Percentiles rank a stretch among this genome's conserved stretches.
Conservation (phyloP, 768 basidiomycete genomes). For the Clitopilus passeckerianus region DNA sequence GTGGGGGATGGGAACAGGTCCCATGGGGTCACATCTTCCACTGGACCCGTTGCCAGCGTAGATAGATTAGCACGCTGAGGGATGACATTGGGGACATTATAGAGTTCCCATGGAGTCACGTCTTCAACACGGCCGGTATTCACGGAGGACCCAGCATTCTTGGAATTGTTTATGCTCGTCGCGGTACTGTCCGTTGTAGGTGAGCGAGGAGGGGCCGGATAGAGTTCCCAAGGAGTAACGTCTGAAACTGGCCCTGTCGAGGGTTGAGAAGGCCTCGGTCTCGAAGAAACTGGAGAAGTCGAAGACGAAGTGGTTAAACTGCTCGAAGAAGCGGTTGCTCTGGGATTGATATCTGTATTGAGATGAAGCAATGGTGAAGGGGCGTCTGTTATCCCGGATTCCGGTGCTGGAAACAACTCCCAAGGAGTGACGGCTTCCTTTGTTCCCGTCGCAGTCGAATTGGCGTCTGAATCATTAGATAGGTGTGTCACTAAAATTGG, state of each 20-base stretch:
- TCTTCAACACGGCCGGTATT: constrained; percentile 20
- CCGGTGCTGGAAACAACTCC: constrained; percentile 25
- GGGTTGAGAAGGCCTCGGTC: not conserved
- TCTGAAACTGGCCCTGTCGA: constrained; percentile 22
- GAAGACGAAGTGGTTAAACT: constrained; percentile 9
- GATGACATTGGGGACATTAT: constrained; percentile 17
- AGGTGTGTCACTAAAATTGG: constrained; percentile 13
- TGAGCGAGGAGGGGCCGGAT: constrained; percentile 8
- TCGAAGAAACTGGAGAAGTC: not conserved
- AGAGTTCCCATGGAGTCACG: constrained; percentile 26
- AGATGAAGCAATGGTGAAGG: not conserved
- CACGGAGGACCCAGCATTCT: constrained; percentile 15
- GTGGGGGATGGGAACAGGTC: constrained; percentile 19
- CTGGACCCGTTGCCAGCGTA: constrained; percentile 18
- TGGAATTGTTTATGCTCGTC: constrained; percentile 22
- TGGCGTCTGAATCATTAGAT: constrained; percentile 2
- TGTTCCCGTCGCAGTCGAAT: constrained; percentile 15
- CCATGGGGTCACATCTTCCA: constrained; percentile 27
- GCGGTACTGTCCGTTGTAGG: constrained; percentile 13
- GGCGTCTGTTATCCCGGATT: not conserved
- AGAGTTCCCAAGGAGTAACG: constrained; percentile 19
- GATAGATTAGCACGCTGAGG: constrained; percentile 10
- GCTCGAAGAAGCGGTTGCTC: not conserved
- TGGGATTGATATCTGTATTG: not conserved
- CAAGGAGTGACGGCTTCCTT: constrained; percentile 25